Evolutionary conservation across 805 yeast species (phyloP).

Genomic region (Yarrowia yakushimensis): DNA sequence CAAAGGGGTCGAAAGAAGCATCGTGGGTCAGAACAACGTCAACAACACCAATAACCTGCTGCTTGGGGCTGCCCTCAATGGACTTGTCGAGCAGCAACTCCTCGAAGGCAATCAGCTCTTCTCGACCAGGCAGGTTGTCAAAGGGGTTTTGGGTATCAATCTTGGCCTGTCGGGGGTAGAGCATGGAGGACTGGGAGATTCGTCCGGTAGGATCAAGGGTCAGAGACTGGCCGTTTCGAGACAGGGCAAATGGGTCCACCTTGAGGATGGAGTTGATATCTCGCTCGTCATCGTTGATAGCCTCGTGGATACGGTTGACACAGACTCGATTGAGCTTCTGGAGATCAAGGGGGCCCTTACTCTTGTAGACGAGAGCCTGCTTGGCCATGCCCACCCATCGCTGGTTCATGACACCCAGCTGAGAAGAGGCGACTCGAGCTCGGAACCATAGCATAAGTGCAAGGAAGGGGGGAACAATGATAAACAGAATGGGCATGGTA

Average conservation of each 20-base stretch:
- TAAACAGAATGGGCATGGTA: slow-evolving; percentile 14
- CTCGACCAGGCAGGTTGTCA: slow-evolving; percentile 3
- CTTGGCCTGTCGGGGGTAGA: not conserved
- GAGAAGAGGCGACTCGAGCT: slow-evolving; percentile 10
- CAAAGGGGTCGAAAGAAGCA: slow-evolving; percentile 10
- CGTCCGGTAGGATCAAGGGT: slow-evolving; percentile 21
- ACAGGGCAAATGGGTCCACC: slow-evolving; percentile 14
- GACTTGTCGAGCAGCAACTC: slow-evolving; percentile 14
- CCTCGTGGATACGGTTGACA: slow-evolving; percentile 12
- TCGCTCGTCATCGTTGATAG: slow-evolving; percentile 22
- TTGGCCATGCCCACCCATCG: slow-evolving; percentile 18
- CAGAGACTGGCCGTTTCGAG: slow-evolving; percentile 23
- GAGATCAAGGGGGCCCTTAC: slow-evolving; percentile 7
- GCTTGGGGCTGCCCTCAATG: slow-evolving; percentile 2
- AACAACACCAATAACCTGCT: slow-evolving; percentile 17
- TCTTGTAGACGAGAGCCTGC: slow-evolving; percentile 3
- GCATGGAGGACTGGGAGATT: slow-evolving; percentile 16
- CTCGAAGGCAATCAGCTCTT: slow-evolving; percentile 19
- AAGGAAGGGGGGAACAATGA: slow-evolving; percentile 3
- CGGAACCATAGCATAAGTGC: slow-evolving; percentile 4
- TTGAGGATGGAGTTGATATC: slow-evolving; percentile 10
- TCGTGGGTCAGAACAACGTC: slow-evolving; percentile 18
- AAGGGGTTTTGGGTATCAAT: slow-evolving; percentile 14
- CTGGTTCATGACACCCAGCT: slow-evolving; percentile 15
- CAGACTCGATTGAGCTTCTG: slow-evolving; percentile 2